Evolutionary conservation across 169 alveolate species (phyloP).

Genomic region (Eimeria sp.): DNA sequence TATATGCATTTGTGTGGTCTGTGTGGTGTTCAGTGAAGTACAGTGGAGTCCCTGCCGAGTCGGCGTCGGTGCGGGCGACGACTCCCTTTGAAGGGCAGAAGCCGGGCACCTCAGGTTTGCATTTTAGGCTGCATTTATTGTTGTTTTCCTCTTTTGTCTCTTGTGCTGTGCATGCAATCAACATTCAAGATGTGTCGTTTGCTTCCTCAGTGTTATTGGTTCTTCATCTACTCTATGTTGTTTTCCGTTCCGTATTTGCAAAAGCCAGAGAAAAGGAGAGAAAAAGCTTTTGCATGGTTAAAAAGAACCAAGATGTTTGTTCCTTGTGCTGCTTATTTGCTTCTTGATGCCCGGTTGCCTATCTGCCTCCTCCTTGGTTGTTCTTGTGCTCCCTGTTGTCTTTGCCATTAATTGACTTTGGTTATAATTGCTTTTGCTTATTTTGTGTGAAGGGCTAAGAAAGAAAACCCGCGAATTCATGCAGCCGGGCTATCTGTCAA

Average conservation of each 20-base stretch:
- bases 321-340: background rate
- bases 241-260: background rate
- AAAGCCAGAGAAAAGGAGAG: too few species aligned
- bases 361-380: background rate
- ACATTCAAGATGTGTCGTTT: too few species aligned
- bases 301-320: background rate
- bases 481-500: constrained; percentile 83
- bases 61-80: constrained; percentile 73
- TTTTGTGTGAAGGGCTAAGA: constrained; percentile 80
- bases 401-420: background rate
- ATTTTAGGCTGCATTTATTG: background rate
- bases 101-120: constrained; percentile 84
- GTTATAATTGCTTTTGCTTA: background rate
- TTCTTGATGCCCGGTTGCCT: background rate
- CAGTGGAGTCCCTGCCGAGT: constrained; percentile 55
- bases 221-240: background rate
- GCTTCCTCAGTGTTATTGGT: too few species aligned
- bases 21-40: constrained; percentile 9
- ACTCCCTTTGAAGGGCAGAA: constrained; percentile 83
- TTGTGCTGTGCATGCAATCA: background rate
- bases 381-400: background rate
- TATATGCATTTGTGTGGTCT: background rate
- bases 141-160: background rate
- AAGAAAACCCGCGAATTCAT: constrained; percentile 83
- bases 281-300: background rate